Conservation (phyloP, 257 asterid species). For the Scutellaria baicalensis region DNA sequence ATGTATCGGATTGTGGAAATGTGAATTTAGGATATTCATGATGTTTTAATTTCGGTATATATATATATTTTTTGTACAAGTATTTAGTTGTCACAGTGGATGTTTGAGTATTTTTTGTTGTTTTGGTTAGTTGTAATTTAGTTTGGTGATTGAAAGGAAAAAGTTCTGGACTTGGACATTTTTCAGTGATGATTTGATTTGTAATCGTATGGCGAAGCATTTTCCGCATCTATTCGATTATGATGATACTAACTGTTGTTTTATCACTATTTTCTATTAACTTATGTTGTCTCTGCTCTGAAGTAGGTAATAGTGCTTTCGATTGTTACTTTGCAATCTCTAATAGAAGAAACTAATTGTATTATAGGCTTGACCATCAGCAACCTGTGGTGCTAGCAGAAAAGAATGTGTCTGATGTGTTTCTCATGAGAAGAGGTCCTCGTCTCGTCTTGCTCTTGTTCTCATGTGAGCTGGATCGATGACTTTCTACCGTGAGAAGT, state of each 20-base stretch:
- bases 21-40: slow-evolving; percentile 1
- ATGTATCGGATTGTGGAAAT: slow-evolving; percentile 3
- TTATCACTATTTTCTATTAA: no score
- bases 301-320: slow-evolving; percentile 9
- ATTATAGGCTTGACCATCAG: slow-evolving; percentile 14
- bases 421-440: slow-evolving; percentile 10
- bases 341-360: slow-evolving; percentile 1
- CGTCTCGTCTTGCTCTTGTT: neutral
- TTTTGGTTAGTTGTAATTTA: neutral
- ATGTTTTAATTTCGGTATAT: no score
- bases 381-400: slow-evolving; percentile 12
- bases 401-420: slow-evolving; percentile 8
- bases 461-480: slow-evolving; percentile 44
- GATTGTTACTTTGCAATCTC: slow-evolving; percentile 5
- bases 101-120: neutral
- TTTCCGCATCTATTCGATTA: neutral
- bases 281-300: neutral
- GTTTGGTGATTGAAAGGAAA: neutral
- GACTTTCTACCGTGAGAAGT: slow-evolving; percentile 53
- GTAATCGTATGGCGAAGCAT: neutral
- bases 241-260: no score
- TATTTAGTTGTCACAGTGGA: neutral
- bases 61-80: no score
- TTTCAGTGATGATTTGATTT: neutral
- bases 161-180: neutral